A percentile compares a stretch with the other conserved stretches of the same genome.
Conservation (phyloP, 768 basidiomycete species). For the Leccinum boreale region DNA sequence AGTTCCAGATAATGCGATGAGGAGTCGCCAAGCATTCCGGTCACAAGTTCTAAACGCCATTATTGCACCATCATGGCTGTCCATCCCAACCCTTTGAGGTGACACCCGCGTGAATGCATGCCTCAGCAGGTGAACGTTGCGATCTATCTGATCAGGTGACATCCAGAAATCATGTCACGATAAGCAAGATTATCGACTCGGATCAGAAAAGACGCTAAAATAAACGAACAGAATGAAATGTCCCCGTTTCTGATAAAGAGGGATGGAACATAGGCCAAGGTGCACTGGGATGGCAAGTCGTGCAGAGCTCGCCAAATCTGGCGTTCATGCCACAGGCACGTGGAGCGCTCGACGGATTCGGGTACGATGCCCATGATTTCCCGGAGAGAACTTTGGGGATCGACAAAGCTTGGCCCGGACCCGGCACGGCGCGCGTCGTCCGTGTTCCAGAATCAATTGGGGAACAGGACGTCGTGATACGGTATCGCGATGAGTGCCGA, state of each 20-base stretch:
- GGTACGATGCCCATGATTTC: background rate
- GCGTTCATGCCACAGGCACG: background rate
- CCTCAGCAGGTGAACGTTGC: background rate
- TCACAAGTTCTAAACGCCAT: background rate
- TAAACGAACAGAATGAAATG: background rate
- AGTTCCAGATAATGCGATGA: background rate
- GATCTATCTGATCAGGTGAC: conserved; percentile 11
- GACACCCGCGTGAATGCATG: background rate
- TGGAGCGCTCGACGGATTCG: background rate
- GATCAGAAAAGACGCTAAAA: background rate
- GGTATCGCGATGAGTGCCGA: background rate
- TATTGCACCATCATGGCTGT: background rate
- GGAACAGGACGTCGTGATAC: background rate
- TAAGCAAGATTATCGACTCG: background rate
- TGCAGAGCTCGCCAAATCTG: background rate
- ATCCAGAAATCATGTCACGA: background rate
- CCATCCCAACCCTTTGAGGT: background rate
- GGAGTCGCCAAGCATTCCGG: background rate
- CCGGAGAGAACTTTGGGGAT: background rate
- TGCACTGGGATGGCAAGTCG: conserved; percentile 3
- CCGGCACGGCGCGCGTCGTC: background rate
- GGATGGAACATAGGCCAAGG: background rate
- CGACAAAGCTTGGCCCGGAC: background rate
- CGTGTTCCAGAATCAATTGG: background rate
- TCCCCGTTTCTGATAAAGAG: background rate